Conservation (phyloP, 2,329 filamentous ascomycete genomes). For the Aureobasidium leucospermi region DNA sequence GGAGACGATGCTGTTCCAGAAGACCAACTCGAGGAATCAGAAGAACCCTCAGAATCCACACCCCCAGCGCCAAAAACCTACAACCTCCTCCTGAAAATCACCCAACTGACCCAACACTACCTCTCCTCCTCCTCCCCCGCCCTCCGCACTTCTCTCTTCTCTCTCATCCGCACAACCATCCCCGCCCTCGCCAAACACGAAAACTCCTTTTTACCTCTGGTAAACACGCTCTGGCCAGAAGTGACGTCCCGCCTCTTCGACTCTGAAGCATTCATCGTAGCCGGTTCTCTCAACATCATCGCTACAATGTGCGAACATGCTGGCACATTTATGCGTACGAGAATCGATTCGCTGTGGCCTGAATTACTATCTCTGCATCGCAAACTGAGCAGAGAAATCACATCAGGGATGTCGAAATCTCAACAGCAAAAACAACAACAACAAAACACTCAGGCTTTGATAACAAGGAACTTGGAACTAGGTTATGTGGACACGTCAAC, state of each 20-base stretch:
- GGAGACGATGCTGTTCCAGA: not conserved
- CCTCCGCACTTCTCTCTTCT: conserved; percentile 70
- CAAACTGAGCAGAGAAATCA: not conserved
- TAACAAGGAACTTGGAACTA: not conserved
- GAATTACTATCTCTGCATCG: conserved; percentile 22
- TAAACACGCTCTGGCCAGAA: conserved; percentile 88
- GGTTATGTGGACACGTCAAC: conserved; percentile 40
- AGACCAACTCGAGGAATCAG: not conserved
- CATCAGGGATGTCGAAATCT: not conserved
- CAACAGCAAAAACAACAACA: not conserved
- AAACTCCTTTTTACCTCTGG: conserved; percentile 75
- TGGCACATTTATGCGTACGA: conserved; percentile 70
- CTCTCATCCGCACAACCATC: conserved; percentile 65
- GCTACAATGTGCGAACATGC: conserved; percentile 61
- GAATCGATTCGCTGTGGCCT: conserved; percentile 68
- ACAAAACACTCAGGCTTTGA: not conserved
- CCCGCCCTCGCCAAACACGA: conserved; percentile 68
- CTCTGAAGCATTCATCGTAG: conserved; percentile 58
- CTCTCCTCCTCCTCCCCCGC: conserved; percentile 76
- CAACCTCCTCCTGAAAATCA: conserved; percentile 71
- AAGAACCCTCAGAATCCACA: conserved; percentile 25
- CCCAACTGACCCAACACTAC: conserved; percentile 80
- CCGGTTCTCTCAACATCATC: conserved; percentile 64
- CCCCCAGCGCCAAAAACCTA: conserved; percentile 67
- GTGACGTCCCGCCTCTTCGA: conserved; percentile 62